These are phyloP conservation scores for Corylus americana DNA, from an alignment of 306 rosid species.

Conservation along the genomic window DNA sequence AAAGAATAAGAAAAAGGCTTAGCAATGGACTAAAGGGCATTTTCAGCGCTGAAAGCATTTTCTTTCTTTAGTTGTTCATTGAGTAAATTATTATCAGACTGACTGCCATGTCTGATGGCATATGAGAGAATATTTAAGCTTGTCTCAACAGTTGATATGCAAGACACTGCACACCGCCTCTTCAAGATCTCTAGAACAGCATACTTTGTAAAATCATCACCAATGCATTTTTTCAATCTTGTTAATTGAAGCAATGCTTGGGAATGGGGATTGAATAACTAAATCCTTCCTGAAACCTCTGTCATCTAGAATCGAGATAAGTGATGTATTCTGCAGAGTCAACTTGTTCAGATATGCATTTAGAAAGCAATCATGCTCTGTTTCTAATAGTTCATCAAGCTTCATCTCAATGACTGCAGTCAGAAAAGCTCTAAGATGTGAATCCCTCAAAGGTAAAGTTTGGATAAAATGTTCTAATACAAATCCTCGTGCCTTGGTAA, in stretches of 20 bases:
- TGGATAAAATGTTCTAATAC: constrained; percentile 33
- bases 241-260: neutral
- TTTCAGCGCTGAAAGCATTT: neutral
- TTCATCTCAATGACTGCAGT: constrained; percentile 35
- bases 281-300: neutral
- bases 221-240: constrained; percentile 10
- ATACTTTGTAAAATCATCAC: constrained; percentile 27
- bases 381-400: constrained; percentile 30
- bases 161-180: constrained; percentile 31
- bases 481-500: constrained; percentile 14
- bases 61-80: constrained; percentile 20
- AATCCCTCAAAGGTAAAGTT: constrained; percentile 29
- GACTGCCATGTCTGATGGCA: constrained; percentile 1
- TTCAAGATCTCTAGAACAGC: constrained; percentile 29
- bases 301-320: neutral
- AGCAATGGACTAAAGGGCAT: neutral
- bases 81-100: constrained; percentile 31
- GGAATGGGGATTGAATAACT: neutral
- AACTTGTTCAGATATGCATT: constrained; percentile 29
- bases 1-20: neutral
- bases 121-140: constrained; percentile 23
- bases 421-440: constrained; percentile 37
- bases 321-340: neutral
- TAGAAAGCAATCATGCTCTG: constrained; percentile 21
- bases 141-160: constrained; percentile 28